Evolutionary conservation across 805 yeast species (phyloP).

Genomic region (Yarrowia sp.): DNA sequence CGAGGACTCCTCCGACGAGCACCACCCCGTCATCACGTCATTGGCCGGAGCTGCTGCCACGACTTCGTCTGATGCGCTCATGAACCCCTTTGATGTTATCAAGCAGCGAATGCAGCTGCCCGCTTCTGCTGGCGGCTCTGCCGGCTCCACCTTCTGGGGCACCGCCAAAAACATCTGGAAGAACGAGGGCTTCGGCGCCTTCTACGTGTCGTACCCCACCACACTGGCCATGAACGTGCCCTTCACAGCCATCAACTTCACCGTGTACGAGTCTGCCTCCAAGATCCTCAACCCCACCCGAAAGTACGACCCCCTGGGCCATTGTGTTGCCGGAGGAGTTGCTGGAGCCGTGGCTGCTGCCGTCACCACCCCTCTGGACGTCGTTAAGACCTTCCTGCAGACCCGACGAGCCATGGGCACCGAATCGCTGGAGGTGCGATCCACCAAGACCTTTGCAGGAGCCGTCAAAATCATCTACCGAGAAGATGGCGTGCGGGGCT

Average conservation of each 20-base stretch:
- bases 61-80: constrained; percentile 86
- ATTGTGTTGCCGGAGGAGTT: constrained; percentile 88
- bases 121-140: constrained; percentile 31
- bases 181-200: constrained; percentile 57
- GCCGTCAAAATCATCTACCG: constrained; percentile 67
- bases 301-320: constrained; percentile 81
- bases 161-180: constrained; percentile 38
- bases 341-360: constrained; percentile 97
- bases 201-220: constrained; percentile 90
- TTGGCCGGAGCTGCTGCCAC: constrained; percentile 90
- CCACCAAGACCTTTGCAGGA: constrained; percentile 61
- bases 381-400: constrained; percentile 87
- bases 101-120: constrained; percentile 88
- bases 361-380: constrained; percentile 89
- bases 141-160: constrained; percentile 33
- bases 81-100: constrained; percentile 95
- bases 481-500: constrained; percentile 52
- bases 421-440: constrained; percentile 42
- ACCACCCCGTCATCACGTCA: constrained; percentile 81
- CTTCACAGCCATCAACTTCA: constrained; percentile 90
- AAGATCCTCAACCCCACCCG: constrained; percentile 71
- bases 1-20: constrained; percentile 45
- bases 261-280: constrained; percentile 84
- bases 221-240: constrained; percentile 90
- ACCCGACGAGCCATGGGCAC: constrained; percentile 48